These are phyloP conservation scores for Cyclospora cayetanensis DNA, from an alignment of 169 alveolate species.

Conservation along the genomic window DNA sequence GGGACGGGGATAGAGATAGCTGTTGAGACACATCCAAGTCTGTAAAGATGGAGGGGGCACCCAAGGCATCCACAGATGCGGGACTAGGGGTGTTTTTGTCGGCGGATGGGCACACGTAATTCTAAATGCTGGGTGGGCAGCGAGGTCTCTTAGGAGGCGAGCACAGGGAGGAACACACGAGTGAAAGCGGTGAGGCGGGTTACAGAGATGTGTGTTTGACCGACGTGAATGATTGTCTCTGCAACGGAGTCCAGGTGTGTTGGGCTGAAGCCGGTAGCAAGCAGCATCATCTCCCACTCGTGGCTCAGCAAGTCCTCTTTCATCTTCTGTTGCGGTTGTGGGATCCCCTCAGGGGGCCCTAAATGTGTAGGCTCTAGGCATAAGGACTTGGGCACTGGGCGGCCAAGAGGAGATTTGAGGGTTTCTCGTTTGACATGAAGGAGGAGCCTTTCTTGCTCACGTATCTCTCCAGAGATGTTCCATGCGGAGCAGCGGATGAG, in stretches of 20 bases:
- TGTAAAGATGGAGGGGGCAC: not conserved
- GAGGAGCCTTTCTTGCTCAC: not conserved
- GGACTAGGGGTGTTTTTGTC: no score
- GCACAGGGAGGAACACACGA: no score
- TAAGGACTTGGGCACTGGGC: not conserved
- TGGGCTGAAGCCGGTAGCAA: constrained; percentile 20
- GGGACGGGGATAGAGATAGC: not conserved
- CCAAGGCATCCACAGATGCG: no score
- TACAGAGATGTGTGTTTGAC: not conserved
- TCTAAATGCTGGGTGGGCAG: no score
- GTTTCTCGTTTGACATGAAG: not conserved
- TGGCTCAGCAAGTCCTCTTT: not conserved
- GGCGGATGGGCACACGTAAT: no score
- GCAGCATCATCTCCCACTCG: constrained; percentile 43
- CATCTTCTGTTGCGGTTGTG: not conserved
- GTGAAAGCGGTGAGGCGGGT: no score
- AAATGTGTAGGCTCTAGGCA: not conserved
- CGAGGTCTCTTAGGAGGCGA: no score
- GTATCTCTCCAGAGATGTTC: not conserved
- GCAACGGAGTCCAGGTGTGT: constrained; percentile 40
- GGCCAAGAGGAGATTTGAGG: not conserved
- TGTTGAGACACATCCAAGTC: not conserved
- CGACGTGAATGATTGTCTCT: not conserved
- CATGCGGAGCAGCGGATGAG: not conserved
- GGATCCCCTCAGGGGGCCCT: not conserved